These are phyloP conservation scores for Fusarium sp. DNA, from an alignment of 2,329 filamentous ascomycete species.

Conservation along the genomic window DNA sequence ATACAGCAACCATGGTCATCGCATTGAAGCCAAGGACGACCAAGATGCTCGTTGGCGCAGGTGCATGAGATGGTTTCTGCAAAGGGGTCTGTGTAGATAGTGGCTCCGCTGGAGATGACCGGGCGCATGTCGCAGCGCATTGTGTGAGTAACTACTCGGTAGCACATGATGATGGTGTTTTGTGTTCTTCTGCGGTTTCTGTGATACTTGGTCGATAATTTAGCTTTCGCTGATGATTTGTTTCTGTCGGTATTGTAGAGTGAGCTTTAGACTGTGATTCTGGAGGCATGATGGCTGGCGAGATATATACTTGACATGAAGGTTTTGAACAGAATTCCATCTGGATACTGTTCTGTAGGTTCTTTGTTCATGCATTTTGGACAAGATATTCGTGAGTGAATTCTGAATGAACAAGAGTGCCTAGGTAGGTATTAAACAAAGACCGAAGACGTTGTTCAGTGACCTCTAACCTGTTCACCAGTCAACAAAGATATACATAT, in stretches of 20 bases:
- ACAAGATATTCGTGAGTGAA: slow-evolving; percentile 5
- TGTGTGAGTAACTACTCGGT: slow-evolving; percentile 45
- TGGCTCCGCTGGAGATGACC: slow-evolving; percentile 42
- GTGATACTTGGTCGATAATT: background rate
- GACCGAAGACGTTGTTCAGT: background rate
- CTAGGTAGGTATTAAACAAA: background rate
- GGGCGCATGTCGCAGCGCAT: slow-evolving; percentile 49
- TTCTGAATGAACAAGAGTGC: background rate
- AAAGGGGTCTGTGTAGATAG: slow-evolving; percentile 46
- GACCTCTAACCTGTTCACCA: background rate
- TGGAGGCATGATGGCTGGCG: background rate
- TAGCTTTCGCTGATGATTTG: background rate
- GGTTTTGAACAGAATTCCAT: background rate
- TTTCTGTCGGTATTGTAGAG: background rate
- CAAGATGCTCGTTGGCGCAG: slow-evolving; percentile 22
- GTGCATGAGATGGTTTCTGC: slow-evolving; percentile 33
- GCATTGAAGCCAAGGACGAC: slow-evolving; percentile 35
- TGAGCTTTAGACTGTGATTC: background rate
- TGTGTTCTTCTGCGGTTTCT: background rate
- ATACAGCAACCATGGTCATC: slow-evolving; percentile 48
- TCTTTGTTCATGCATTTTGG: slow-evolving; percentile 16
- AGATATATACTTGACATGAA: background rate
- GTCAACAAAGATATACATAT: background rate
- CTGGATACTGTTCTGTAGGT: background rate
- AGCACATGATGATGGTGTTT: slow-evolving; percentile 40